Evolutionary conservation across 345 rosid genomes (phyloP).

Genomic region (Gossypium australe): DNA sequence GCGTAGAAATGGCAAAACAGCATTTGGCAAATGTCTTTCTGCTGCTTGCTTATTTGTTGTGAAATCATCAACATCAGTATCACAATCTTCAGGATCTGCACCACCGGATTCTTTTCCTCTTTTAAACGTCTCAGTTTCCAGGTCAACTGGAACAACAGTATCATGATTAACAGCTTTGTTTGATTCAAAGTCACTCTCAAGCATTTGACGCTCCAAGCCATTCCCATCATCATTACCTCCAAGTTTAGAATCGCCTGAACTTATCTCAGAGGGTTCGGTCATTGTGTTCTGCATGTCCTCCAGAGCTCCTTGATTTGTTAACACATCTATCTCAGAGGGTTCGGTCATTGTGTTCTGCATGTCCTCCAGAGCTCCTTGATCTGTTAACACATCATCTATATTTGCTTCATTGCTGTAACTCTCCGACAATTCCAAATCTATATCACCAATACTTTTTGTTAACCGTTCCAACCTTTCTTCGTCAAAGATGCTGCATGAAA

Average conservation of each 20-base stretch:
- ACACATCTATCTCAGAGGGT: conserved; percentile 22
- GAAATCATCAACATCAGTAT: conserved; percentile 34
- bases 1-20: conserved; percentile 53
- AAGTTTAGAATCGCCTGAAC: conserved; percentile 32
- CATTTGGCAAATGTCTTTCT: conserved; percentile 53
- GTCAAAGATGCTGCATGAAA: conserved; percentile 54
- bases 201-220: conserved; percentile 29
- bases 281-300: conserved; percentile 27
- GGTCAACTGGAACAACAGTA: conserved; percentile 23
- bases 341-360: conserved; percentile 22
- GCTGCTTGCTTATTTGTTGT: conserved; percentile 36
- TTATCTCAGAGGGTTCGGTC: conserved; percentile 26
- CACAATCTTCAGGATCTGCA: conserved; percentile 32
- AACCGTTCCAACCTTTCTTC: conserved; percentile 90
- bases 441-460: conserved; percentile 50
- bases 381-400: conserved; percentile 22
- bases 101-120: conserved; percentile 26
- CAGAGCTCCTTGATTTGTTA: conserved; percentile 22
- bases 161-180: conserved; percentile 24
- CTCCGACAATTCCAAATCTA: conserved; percentile 42
- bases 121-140: conserved; percentile 32
- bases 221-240: conserved; percentile 28
- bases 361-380: conserved; percentile 28
- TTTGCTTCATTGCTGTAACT: conserved; percentile 29
- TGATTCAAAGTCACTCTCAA: conserved; percentile 29